Conservation (phyloP, 495 filamentous ascomycete genomes). For the Aspergillus asperescens region DNA sequence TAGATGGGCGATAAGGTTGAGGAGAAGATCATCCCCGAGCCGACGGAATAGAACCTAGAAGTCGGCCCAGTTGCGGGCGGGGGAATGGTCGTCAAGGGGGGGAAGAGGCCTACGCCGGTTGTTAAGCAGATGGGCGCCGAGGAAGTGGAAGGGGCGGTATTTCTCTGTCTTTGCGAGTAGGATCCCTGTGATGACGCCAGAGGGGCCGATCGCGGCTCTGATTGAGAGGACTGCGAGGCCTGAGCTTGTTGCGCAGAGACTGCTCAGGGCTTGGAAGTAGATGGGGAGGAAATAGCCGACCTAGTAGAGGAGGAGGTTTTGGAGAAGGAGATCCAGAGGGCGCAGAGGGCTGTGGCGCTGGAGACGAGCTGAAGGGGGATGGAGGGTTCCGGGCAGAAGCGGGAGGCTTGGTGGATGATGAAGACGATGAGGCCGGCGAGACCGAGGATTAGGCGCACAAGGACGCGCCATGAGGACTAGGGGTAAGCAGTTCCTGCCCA, state of each 20-base stretch:
- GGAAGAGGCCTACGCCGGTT: slow-evolving; percentile 42
- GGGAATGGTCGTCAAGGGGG: slow-evolving; percentile 41
- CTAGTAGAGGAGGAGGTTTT: slow-evolving; percentile 45
- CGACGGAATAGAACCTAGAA: slow-evolving; percentile 41
- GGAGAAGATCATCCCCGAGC: slow-evolving; percentile 45
- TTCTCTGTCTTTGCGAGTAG: slow-evolving; percentile 37
- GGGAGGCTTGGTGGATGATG: slow-evolving; percentile 12
- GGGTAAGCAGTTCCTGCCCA: slow-evolving; percentile 51
- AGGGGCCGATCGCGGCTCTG: slow-evolving; percentile 45
- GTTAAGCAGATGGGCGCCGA: slow-evolving; percentile 45
- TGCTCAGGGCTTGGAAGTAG: slow-evolving; percentile 49
- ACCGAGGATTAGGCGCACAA: slow-evolving; percentile 34
- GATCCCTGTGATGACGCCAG: slow-evolving; percentile 44
- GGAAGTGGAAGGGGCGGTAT: slow-evolving; percentile 48
- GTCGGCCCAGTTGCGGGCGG: slow-evolving; percentile 39
- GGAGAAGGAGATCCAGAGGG: slow-evolving; percentile 41
- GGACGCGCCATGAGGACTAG: slow-evolving; percentile 48
- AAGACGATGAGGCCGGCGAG: slow-evolving; percentile 15
- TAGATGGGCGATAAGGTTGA: slow-evolving; percentile 43
- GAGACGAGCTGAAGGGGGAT: slow-evolving; percentile 46
- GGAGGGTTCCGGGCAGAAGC: slow-evolving; percentile 32
- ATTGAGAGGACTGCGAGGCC: slow-evolving; percentile 43
- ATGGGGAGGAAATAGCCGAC: slow-evolving; percentile 44
- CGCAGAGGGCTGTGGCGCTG: slow-evolving; percentile 39
- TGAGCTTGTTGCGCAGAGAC: slow-evolving; percentile 38